Base-by-base conservation (phyloP, 1,139 yeast genomes). In the Debaryomycetaceae sp. region DNA sequence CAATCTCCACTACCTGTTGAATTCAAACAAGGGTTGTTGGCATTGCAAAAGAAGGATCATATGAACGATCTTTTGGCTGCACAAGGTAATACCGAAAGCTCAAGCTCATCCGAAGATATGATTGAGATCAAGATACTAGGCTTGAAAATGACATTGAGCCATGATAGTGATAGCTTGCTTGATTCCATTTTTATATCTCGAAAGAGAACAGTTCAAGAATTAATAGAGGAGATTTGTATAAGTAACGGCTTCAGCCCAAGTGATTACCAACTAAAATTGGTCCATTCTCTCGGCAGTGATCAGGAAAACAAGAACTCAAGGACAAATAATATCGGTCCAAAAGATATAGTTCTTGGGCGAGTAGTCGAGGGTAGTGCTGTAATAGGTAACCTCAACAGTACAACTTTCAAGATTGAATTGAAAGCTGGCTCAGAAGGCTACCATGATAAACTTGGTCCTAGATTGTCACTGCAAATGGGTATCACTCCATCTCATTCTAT, bases 1-100 rank as follows among this genome's bases (percentile, higher is more conserved):
- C 58, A 59, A 49, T 23, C 87, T 0, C 91, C 93, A 1, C 63
- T 81, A 24, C 81, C 87, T 0, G 42, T 64, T 48, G 77, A 75
- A 51, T 64, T 65, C 49, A 68, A 56, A 49, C 66, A 58, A 36
- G 62, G 55, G 9, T 14, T 40, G 11, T 9, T 39, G n/a, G 33
- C 38, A 8, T 24, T 14, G 13, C 20, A 14, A 8, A 37, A 40
- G 20, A 40, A 23, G 31, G 23, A 37, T 6, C 39, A 3, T 2
- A 37, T n/a, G n/a, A 34, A 24, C 13, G 17, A 34, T 14, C 13
- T 22, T 27, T 23, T 42, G 5, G 36, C 36, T 11, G 44, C 39
- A 24, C 43, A 45, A 24, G 34, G 33, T 7, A 36, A 31, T 14
- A 22, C 41, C 17, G 36, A 27, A 11, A 27, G 31, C 11, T 11